Conservation (phyloP, 2,329 filamentous ascomycete genomes). For the Fusarium sublunatum region DNA sequence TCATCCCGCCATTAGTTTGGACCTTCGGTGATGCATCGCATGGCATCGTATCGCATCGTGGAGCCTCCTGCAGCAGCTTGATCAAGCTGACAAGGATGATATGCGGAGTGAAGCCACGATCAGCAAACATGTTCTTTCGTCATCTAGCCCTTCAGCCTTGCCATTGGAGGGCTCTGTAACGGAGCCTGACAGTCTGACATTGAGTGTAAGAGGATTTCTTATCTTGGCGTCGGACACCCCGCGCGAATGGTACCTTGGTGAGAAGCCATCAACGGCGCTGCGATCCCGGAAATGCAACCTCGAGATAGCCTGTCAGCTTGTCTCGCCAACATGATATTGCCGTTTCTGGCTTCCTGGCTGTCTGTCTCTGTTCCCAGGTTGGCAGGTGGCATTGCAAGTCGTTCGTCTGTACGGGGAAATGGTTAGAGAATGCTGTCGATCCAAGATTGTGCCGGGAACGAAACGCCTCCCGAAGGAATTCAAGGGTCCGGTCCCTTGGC, state of each 20-base stretch:
- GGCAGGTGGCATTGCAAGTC: slow-evolving; percentile 23
- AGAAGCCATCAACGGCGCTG: slow-evolving; percentile 2
- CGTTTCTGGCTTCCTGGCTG: slow-evolving; percentile 16
- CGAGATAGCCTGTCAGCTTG: neutral
- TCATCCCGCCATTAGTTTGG: slow-evolving; percentile 16
- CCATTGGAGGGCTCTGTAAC: slow-evolving; percentile 24
- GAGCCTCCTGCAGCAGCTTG: neutral
- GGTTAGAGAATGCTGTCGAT: slow-evolving; percentile 32
- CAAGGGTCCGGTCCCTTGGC: slow-evolving; percentile 30
- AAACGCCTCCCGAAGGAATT: slow-evolving; percentile 36
- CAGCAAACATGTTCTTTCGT: slow-evolving; percentile 31
- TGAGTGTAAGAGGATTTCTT: slow-evolving; percentile 21
- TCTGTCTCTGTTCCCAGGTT: slow-evolving; percentile 23
- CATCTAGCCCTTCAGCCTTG: slow-evolving; percentile 17
- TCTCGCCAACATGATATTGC: neutral
- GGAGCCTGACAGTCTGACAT: slow-evolving; percentile 18
- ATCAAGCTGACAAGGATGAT: slow-evolving; percentile 24
- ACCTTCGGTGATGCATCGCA: slow-evolving; percentile 16
- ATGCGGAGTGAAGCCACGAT: slow-evolving; percentile 28
- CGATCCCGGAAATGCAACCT: slow-evolving; percentile 2
- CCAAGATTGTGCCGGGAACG: slow-evolving; percentile 23
- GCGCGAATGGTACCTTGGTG: slow-evolving; percentile 21
- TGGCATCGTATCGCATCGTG: slow-evolving; percentile 7
- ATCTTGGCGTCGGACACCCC: slow-evolving; percentile 37
- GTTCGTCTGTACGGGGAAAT: slow-evolving; percentile 1